Evolutionary conservation across 768 basidiomycete genomes (phyloP), one percentile per base, ranked within the genome.

Genomic region (Mycena amicta): DNA sequence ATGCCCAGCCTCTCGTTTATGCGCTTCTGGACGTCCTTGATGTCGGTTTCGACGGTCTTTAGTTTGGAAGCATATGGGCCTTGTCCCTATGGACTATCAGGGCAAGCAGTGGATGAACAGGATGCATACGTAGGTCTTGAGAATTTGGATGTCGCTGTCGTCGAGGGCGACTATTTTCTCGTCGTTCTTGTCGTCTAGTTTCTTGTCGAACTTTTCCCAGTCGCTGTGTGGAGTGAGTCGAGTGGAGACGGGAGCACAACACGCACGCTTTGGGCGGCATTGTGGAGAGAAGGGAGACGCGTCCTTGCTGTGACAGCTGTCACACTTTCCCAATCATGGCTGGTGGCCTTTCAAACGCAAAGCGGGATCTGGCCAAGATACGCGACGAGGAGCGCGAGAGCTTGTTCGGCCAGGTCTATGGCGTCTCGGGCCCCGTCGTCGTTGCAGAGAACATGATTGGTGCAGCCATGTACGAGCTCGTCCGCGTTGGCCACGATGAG

Each of bases 1-100:
- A 98, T 94, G 61, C 94, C 97, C 61, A 99, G 91, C 72, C 93
- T 95, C 80, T 98, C 96, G 67, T 98, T 96, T 56, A 99, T 95
- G 33, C 95, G 88, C 71, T 95, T 95, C 78, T 96, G 96, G 37
- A 97, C 89, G 47, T 96, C 93, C 68, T 94, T 95, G 64, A 98
- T 93, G 70, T 98, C 97, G 51, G 80, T 76, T 66, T 98, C 96
- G 3, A 88, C 90, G 71, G 88, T 85, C 80, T 95, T 97, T 50
- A 98, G 79, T 62, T 88, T 86, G 28, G 81, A 77, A 0, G 95
- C 95, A 70, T 99, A 99, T 55, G 97, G 95, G 56, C 97, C 97
- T 91, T 98, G 96, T 53, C 97, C 96, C 95, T 98, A 23, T 8
- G 22, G 47, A 5, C 26, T n/a, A n/a, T n/a, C n/a, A n/a, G n/a